Conservation (phyloP, 2,329 filamentous ascomycete genomes). For the Trichoderma sp. region DNA sequence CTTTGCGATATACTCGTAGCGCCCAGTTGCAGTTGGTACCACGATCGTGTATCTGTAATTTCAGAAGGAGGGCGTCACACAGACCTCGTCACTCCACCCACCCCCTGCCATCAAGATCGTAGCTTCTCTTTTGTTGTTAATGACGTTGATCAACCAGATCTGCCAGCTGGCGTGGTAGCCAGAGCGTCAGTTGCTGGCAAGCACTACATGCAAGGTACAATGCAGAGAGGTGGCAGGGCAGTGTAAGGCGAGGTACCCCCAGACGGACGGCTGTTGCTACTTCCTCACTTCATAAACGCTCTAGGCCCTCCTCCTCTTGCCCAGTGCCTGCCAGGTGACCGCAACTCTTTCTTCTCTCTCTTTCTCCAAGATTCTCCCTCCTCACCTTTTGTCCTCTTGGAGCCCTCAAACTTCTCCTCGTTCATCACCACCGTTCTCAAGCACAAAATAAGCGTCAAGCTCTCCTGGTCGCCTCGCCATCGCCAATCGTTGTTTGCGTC, state of each 20-base stretch:
- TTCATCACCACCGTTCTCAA: slow-evolving; percentile 9
- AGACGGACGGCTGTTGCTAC: background rate
- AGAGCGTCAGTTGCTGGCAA: background rate
- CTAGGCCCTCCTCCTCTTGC: background rate
- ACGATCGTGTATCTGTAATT: background rate
- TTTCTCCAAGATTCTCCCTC: background rate
- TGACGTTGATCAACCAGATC: slow-evolving; percentile 11
- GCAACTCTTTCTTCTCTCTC: background rate
- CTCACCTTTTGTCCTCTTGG: background rate
- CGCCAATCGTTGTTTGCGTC: slow-evolving; percentile 29
- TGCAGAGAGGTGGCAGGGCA: background rate
- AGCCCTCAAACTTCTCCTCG: background rate
- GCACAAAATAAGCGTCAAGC: slow-evolving; percentile 2
- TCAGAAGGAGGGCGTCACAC: background rate
- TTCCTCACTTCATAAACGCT: slow-evolving; percentile 10
- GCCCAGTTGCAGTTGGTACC: background rate
- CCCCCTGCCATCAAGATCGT: background rate
- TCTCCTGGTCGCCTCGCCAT: slow-evolving; percentile 11
- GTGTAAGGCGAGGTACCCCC: background rate
- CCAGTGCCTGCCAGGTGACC: background rate
- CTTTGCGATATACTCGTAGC: background rate
- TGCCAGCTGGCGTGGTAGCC: slow-evolving; percentile 10
- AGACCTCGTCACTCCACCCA: background rate
- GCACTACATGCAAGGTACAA: background rate
- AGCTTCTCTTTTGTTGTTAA: background rate